These are phyloP conservation scores for Aegle marmelos DNA, from an alignment of 345 rosid genomes.

Conservation along the genomic window DNA sequence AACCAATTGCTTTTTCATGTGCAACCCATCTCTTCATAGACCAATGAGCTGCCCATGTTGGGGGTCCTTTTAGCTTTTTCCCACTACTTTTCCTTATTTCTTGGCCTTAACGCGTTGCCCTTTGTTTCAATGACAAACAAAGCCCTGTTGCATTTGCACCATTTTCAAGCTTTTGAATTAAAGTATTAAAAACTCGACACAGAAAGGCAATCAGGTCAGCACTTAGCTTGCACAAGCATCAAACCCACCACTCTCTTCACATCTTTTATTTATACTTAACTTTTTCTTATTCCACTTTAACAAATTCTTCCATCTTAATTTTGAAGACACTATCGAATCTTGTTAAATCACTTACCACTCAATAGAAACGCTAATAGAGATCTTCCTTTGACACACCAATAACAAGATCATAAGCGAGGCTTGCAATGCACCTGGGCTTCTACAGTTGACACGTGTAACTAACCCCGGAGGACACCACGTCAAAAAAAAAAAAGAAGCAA, in stretches of 20 bases:
- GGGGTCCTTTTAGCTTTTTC: slow-evolving; percentile 6
- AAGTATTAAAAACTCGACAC: background rate
- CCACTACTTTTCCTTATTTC: slow-evolving; percentile 14
- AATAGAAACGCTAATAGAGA: slow-evolving; percentile 18
- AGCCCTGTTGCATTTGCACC: background rate
- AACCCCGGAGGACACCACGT: background rate
- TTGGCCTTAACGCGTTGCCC: slow-evolving; percentile 30
- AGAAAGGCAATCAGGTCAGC: background rate
- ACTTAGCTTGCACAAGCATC: background rate
- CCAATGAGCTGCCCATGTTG: slow-evolving; percentile 37
- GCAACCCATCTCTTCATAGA: slow-evolving; percentile 34
- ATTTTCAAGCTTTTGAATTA: background rate
- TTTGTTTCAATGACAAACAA: slow-evolving; percentile 24
- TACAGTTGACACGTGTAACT: background rate
- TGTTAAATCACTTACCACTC: slow-evolving; percentile 1
- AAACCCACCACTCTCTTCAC: background rate
- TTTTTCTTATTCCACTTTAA: background rate
- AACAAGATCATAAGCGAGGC: background rate
- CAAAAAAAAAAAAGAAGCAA: background rate
- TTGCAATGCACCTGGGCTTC: background rate
- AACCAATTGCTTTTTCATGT: slow-evolving; percentile 26
- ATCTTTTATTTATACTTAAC: background rate
- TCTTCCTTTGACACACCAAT: slow-evolving; percentile 1
- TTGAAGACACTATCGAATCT: slow-evolving; percentile 15
- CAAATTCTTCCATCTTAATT: background rate